Evolutionary conservation across 1,139 yeast genomes (phyloP).

Genomic region (Blastobotrys elegans): DNA sequence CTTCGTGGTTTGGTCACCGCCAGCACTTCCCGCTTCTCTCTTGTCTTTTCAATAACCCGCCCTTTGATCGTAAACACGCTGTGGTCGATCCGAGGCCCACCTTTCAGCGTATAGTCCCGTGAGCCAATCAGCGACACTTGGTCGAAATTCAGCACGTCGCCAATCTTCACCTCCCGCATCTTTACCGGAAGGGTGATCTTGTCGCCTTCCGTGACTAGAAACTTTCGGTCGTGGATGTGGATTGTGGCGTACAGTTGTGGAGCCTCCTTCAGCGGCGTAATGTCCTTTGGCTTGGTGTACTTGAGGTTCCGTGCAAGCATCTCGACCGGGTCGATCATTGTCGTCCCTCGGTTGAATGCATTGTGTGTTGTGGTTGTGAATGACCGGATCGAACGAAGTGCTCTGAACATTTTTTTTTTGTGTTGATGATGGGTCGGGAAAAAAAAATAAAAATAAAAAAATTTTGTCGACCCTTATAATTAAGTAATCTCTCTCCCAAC

Average conservation of each 20-base stretch:
- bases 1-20: constrained; percentile 71
- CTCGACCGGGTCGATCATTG: constrained; percentile 14
- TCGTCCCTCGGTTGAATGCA: constrained; percentile 5
- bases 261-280: constrained; percentile 61
- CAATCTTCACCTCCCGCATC: constrained; percentile 69
- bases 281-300: constrained; percentile 33
- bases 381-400: neutral
- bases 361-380: neutral
- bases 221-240: constrained; percentile 77
- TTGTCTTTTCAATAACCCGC: constrained; percentile 77
- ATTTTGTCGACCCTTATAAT: neutral
- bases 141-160: constrained; percentile 67
- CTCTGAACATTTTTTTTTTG: neutral
- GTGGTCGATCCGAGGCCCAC: constrained; percentile 47
- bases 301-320: constrained; percentile 19
- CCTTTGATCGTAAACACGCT: constrained; percentile 62
- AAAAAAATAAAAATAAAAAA: too few species aligned
- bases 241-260: constrained; percentile 69
- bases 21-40: constrained; percentile 69
- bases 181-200: constrained; percentile 70
- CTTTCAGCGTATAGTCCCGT: constrained; percentile 67
- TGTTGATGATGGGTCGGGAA: neutral
- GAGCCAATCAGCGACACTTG: constrained; percentile 83
- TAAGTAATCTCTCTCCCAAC: neutral
- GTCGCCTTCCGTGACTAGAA: constrained; percentile 89